These are phyloP conservation scores for Noccaea bulbosa DNA, from an alignment of 345 rosid species.

Conservation along the genomic window DNA sequence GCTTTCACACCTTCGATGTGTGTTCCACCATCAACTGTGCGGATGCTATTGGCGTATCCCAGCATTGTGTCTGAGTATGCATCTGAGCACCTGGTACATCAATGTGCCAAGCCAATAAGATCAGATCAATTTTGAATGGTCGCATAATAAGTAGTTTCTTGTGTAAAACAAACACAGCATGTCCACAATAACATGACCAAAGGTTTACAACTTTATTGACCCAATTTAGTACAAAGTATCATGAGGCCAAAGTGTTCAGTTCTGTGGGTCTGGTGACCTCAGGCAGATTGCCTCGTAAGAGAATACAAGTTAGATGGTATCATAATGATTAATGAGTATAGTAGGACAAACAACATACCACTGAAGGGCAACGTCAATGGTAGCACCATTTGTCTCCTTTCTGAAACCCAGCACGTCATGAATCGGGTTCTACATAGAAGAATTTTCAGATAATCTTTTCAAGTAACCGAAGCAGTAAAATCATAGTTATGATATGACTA, in stretches of 20 bases:
- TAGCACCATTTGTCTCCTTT: slow-evolving; percentile 66
- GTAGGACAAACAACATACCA: slow-evolving; percentile 59
- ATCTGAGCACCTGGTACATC: slow-evolving; percentile 79
- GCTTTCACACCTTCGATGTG: slow-evolving; percentile 94
- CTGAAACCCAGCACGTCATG: slow-evolving; percentile 87
- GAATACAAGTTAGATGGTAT: slow-evolving; percentile 5
- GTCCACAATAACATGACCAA: slow-evolving; percentile 13
- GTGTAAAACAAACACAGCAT: slow-evolving; percentile 9
- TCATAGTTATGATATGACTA: background rate
- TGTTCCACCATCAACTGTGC: slow-evolving; percentile 96
- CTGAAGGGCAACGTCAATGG: slow-evolving; percentile 81
- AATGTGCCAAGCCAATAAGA: slow-evolving; percentile 31
- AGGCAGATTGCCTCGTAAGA: background rate
- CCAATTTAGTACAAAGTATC: slow-evolving; percentile 13
- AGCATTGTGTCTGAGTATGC: slow-evolving; percentile 95
- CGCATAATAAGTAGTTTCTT: slow-evolving; percentile 1
- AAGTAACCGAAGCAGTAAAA: background rate
- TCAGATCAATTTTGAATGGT: slow-evolving; percentile 3
- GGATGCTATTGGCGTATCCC: slow-evolving; percentile 97
- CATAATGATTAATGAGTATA: background rate
- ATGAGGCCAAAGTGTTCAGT: slow-evolving; percentile 6
- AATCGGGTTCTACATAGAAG: slow-evolving; percentile 68
- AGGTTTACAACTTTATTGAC: slow-evolving; percentile 5
- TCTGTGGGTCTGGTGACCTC: background rate
- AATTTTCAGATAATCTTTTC: slow-evolving; percentile 42